Percentiles rank a stretch among this genome's conserved stretches.
These are phyloP conservation scores for Saccharomyces cerevisiae DNA, from an alignment of 805 yeast genomes.

Conservation along the genomic window DNA sequence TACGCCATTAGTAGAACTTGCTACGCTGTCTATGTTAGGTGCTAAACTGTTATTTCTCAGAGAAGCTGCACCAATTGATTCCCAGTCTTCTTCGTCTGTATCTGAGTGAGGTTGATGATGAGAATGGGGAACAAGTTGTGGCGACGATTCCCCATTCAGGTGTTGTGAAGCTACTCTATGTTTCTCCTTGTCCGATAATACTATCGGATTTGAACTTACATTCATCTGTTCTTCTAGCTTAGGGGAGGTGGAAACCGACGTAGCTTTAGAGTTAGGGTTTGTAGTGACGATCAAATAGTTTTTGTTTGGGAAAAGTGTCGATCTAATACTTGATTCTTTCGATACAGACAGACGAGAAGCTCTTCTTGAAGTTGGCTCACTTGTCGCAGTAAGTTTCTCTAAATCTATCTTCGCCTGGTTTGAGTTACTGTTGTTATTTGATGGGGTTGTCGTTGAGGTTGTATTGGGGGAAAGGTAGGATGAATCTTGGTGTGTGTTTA, in stretches of 20 bases:
- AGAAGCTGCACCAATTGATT: slow-evolving; percentile 71
- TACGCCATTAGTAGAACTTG: slow-evolving; percentile 12
- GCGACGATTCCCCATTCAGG: slow-evolving; percentile 20
- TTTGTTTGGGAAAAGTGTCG: slow-evolving; percentile 28
- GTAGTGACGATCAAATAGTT: slow-evolving; percentile 34
- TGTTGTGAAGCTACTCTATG: slow-evolving; percentile 2
- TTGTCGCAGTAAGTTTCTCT: slow-evolving; percentile 8
- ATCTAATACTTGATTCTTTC: slow-evolving; percentile 26
- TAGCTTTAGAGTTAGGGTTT: slow-evolving; percentile 35
- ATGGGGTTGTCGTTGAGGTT: slow-evolving; percentile 2
- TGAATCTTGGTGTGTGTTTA: not conserved
- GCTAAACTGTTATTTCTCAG: slow-evolving; percentile 34
- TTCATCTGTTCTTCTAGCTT: slow-evolving; percentile 1
- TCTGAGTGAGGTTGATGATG: slow-evolving; percentile 40
- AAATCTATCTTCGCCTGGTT: slow-evolving; percentile 10
- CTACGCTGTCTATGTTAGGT: slow-evolving; percentile 11
- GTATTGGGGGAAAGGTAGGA: not conserved
- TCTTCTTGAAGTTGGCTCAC: slow-evolving; percentile 25
- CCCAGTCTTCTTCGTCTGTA: slow-evolving; percentile 98
- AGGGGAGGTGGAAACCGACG: not conserved
- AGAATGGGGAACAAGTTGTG: slow-evolving; percentile 19
- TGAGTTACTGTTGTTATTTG: slow-evolving; percentile 8
- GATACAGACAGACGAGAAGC: slow-evolving; percentile 33
- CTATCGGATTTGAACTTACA: not conserved
- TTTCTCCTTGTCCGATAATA: not conserved